Base-by-base conservation (phyloP, 768 basidiomycete genomes). In the Arthromyces matolae region DNA sequence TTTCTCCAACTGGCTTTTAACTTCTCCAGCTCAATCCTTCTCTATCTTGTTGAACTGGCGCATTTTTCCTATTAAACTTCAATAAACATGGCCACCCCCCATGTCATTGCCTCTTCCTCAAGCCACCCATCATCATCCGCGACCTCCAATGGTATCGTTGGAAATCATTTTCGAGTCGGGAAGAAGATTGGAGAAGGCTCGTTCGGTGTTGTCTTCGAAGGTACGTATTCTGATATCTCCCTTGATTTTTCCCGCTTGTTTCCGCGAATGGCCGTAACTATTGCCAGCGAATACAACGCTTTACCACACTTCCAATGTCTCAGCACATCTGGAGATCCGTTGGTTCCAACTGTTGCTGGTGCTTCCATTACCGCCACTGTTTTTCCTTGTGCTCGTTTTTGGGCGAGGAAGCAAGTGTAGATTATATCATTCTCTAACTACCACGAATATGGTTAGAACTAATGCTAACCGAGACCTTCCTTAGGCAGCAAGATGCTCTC, bases 151-250 rank as follows among this genome's bases (percentile, higher is more conserved):
- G 81, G 86, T 59, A 80, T 90, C 65, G 84, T 90, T 49, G 88
- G 88, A 34, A 82, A 75, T 60, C 81, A 89, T 64, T 90, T 81
- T 64, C 79, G 89, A 54, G 93, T 98, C 42, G 95, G 95, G 42
- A 93, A 95, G 79, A 97, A 97, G 83, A 95, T 98, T 65, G 95
- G 95, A 39, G 95, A 99, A 71, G 95, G 95, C 42, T 90, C 87
- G n/a, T 99, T 99, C 65, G 95, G 95, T 60, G 95, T 98, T 56
- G 87, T 98, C 53, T 92, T 96, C 69, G 86, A 97, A 79, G 86
- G 96, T 93, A 62, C 42, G 75, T 46, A 6, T 43, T 34, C 13
- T 51, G 20, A 25, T 41, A 3, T 37, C 44, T 24, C 38, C 38
- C n/a, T 12, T 23, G 33, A 23, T n/a, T 20, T 42, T 22, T 19